These are phyloP conservation scores for Phaffia tasmanica DNA, from an alignment of 768 basidiomycete species.

Conservation along the genomic window DNA sequence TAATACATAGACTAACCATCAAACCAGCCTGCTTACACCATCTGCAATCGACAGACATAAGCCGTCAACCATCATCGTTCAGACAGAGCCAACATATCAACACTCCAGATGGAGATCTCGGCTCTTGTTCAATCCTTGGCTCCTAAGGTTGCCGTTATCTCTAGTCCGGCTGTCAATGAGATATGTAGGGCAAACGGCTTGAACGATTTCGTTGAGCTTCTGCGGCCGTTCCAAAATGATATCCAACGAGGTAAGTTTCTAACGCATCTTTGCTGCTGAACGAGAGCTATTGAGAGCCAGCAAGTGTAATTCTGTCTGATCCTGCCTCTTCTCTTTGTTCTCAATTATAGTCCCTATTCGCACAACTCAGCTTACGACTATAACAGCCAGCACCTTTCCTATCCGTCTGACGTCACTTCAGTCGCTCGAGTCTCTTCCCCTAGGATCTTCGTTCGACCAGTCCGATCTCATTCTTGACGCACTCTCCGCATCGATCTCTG, in stretches of 20 bases:
- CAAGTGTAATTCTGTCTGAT: background rate
- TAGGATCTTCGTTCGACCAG: background rate
- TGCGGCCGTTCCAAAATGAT: constrained; percentile 6
- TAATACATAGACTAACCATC: too few relatives aligned
- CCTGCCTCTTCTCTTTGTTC: background rate
- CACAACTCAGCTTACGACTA: constrained; percentile 13
- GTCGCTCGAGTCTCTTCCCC: constrained; percentile 1
- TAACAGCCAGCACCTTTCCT: constrained; percentile 7
- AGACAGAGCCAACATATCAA: too few relatives aligned
- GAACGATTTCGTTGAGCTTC: constrained; percentile 2
- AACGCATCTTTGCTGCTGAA: background rate
- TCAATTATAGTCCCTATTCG: constrained; percentile 5
- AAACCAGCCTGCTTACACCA: too few relatives aligned
- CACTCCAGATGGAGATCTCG: constrained; percentile 1
- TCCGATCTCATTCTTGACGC: constrained; percentile 17
- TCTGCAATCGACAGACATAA: too few relatives aligned
- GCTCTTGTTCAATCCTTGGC: constrained; percentile 8
- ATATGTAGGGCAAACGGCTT: constrained; percentile 16
- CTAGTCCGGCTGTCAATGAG: constrained; percentile 13
- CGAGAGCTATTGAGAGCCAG: background rate
- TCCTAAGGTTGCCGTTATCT: constrained; percentile 9
- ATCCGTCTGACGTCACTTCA: constrained; percentile 21
- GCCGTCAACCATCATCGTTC: too few relatives aligned
- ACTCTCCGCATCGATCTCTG: background rate
- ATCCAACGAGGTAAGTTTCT: constrained; percentile 14